Evolutionary conservation across 345 rosid genomes (phyloP).

Genomic region (Turritis glabra): DNA sequence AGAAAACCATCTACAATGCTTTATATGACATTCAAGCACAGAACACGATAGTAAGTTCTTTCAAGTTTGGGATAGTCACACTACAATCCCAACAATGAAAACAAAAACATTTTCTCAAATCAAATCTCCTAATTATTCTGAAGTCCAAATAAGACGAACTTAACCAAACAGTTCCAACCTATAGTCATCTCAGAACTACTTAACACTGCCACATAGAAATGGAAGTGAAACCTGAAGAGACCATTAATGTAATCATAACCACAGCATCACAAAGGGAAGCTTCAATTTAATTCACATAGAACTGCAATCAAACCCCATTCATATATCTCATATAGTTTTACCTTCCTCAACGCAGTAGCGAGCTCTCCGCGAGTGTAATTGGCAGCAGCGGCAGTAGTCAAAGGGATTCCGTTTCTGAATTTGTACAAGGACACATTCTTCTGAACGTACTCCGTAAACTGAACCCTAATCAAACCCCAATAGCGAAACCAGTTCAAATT

Average conservation of each 20-base stretch:
- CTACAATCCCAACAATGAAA: not conserved
- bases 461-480: conserved; percentile 54
- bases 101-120: not conserved
- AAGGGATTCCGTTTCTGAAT: conserved; percentile 88
- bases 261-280: not conserved
- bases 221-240: not conserved
- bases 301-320: not conserved
- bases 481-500: not conserved
- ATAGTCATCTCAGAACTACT: not conserved
- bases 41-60: not conserved
- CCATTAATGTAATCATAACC: not conserved
- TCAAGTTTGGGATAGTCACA: not conserved
- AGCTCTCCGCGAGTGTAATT: conserved; percentile 93
- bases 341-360: conserved; percentile 95
- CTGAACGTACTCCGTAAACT: conserved; percentile 93
- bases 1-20: not conserved
- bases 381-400: conserved; percentile 88
- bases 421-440: conserved; percentile 92
- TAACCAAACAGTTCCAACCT: not conserved
- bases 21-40: not conserved
- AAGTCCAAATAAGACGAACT: not conserved
- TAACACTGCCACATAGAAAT: not conserved
- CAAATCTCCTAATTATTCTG: not conserved
- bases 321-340: conserved; percentile 7
- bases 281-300: not conserved